These are phyloP conservation scores for Exsudoporus frostii DNA, from an alignment of 768 basidiomycete species.

Conservation along the genomic window DNA sequence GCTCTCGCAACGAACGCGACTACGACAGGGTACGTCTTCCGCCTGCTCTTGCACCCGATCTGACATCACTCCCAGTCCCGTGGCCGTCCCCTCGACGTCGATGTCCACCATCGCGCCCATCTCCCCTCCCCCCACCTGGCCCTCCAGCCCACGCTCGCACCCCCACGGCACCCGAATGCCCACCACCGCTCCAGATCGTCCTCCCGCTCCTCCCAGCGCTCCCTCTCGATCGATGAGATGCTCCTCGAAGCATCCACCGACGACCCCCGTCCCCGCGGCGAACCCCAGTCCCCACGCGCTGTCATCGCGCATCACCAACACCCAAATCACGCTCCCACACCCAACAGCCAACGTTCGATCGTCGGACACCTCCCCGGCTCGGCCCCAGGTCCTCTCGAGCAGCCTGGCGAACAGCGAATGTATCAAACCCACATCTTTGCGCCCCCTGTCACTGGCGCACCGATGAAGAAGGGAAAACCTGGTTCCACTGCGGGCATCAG, in stretches of 20 bases:
- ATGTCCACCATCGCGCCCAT: slow-evolving; percentile 27
- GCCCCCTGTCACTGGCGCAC: slow-evolving; percentile 69
- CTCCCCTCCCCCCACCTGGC: slow-evolving; percentile 17
- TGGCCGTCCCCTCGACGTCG: slow-evolving; percentile 19
- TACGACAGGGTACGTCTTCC: slow-evolving; percentile 21
- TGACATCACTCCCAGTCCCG: slow-evolving; percentile 16
- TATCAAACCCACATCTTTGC: slow-evolving; percentile 72
- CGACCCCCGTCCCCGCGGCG: slow-evolving; percentile 32
- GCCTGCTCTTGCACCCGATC: neutral
- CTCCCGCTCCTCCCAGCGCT: slow-evolving; percentile 35
- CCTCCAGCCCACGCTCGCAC: slow-evolving; percentile 9
- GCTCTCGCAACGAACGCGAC: slow-evolving; percentile 39
- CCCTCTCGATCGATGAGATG: slow-evolving; percentile 45
- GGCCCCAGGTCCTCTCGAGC: slow-evolving; percentile 28
- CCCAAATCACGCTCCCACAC: slow-evolving; percentile 17
- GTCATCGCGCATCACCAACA: slow-evolving; percentile 33
- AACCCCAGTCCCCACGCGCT: slow-evolving; percentile 31
- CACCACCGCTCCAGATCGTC: slow-evolving; percentile 27
- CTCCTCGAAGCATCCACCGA: slow-evolving; percentile 44
- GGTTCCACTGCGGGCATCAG: slow-evolving; percentile 21
- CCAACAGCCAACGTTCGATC: slow-evolving; percentile 19
- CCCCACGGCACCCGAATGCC: slow-evolving; percentile 13
- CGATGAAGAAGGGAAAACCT: slow-evolving; percentile 61
- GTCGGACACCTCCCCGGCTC: slow-evolving; percentile 19
- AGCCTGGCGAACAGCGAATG: slow-evolving; percentile 38